Evolutionary conservation across 2,329 filamentous ascomycete genomes (phyloP).

Genomic region (Nakataea oryzae): DNA sequence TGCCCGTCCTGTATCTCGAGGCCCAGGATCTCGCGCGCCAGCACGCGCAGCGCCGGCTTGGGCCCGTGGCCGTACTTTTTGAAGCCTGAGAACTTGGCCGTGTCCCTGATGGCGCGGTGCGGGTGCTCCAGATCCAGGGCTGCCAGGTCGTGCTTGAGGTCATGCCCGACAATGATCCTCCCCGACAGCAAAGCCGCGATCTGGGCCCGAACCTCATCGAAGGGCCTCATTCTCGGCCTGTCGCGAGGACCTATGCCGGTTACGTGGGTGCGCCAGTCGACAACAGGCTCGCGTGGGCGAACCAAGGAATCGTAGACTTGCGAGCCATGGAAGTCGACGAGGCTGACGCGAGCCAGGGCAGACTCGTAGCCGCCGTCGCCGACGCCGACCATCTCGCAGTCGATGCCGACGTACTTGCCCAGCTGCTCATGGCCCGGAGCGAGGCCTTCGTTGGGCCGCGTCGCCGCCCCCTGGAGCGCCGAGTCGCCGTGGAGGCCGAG

Average conservation of each 20-base stretch:
- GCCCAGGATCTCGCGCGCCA: slow-evolving; percentile 46
- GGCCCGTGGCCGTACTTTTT: slow-evolving; percentile 56
- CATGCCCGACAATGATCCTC: slow-evolving; percentile 73
- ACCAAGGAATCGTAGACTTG: slow-evolving; percentile 95
- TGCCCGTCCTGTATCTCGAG: slow-evolving; percentile 53
- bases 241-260: slow-evolving; percentile 71
- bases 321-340: slow-evolving; percentile 88
- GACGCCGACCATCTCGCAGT: slow-evolving; percentile 97
- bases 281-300: slow-evolving; percentile 63
- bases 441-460: slow-evolving; percentile 53
- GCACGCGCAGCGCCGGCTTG: slow-evolving; percentile 54
- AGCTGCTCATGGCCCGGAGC: slow-evolving; percentile 48
- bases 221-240: slow-evolving; percentile 58
- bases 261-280: slow-evolving; percentile 81
- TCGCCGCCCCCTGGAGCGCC: slow-evolving; percentile 31
- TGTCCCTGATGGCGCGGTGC: slow-evolving; percentile 71
- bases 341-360: slow-evolving; percentile 72
- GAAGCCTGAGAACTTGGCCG: slow-evolving; percentile 67
- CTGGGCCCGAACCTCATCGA: slow-evolving; percentile 67
- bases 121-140: slow-evolving; percentile 73
- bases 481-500: slow-evolving; percentile 39
- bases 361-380: slow-evolving; percentile 61
- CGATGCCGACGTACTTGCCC: slow-evolving; percentile 85
- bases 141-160: slow-evolving; percentile 67
- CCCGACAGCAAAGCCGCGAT: slow-evolving; percentile 59